phyloP scores from a whole-genome alignment of 257 asterid species.

The Dorcoceras hygrometricum region DNA sequence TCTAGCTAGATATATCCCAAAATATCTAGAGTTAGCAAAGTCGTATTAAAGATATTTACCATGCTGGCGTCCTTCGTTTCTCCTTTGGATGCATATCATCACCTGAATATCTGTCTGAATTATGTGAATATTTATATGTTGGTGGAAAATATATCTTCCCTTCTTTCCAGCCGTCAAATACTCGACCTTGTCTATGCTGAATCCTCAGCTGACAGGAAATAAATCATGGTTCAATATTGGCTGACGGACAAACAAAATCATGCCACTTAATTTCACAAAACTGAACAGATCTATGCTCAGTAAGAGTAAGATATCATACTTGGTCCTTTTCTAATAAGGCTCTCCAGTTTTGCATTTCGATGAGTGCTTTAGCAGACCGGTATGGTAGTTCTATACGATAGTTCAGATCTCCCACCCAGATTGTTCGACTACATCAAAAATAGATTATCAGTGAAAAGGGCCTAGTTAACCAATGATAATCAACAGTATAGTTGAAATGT shows the following conservation, averaged over 20 bases:
- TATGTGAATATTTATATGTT: constrained; percentile 86
- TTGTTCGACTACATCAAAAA: constrained; percentile 60
- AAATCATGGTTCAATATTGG: constrained; percentile 17
- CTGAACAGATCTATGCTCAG: background rate
- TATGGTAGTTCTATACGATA: constrained; percentile 88
- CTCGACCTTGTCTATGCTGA: constrained; percentile 91
- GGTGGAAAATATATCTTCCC: constrained; percentile 98
- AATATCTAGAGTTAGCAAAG: background rate
- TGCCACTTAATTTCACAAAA: constrained; percentile 1
- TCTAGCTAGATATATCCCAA: background rate
- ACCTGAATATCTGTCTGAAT: constrained; percentile 95
- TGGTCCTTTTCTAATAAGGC: constrained; percentile 90
- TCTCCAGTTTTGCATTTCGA: constrained; percentile 99
- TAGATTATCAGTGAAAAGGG: constrained; percentile 19
- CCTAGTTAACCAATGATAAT: background rate
- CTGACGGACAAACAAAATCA: constrained; percentile 1
- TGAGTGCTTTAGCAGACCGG: constrained; percentile 91
- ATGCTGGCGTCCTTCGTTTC: constrained; percentile 96
- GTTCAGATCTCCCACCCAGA: constrained; percentile 98
- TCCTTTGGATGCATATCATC: constrained; percentile 95
- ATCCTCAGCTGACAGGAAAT: constrained; percentile 56
- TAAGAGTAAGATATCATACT: constrained; percentile 39
- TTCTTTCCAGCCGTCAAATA: constrained; percentile 94
- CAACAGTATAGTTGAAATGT: background rate
- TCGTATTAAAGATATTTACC: constrained; percentile 41